Evolutionary conservation across 73 alveolate genomes (phyloP), one percentile per base, ranked within the genome.

Genomic region (Blepharisma stoltei): DNA sequence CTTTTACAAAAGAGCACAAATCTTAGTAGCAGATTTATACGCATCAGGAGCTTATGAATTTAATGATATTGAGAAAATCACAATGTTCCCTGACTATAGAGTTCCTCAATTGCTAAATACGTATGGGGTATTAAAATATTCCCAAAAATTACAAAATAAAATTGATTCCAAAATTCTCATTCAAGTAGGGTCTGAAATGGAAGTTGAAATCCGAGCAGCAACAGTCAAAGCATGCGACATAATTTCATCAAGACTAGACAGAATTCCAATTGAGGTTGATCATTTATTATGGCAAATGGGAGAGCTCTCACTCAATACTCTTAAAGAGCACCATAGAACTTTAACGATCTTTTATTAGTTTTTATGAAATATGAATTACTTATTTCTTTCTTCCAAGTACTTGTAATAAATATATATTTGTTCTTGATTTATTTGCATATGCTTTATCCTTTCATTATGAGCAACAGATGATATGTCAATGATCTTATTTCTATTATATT

Each of bases 61-160:
- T 76, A 66, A 89, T 18, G 89, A 90, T 43, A 82, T 91, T 0
- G 95, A 88, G 37, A 85, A 89, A 66, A 80, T 95, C 44, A 95
- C 99, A n/a, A 95, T 92, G 98, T 95, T 95, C 81, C 97, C 99
- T 21, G 99, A 95, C 85, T 95, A 95, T 80, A 78, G 94, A 80
- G 97, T 90, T 4, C 97, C 97, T 54, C 90, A 90, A 77, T 81
- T 90, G n/a, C 82, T 90, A 67, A 88, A 85, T 75, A 85, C 85
- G 50, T 81, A 79, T 60, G 92, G 86, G 14, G 86, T 90, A 54
- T 78, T 90, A 49, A 47, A 90, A 90, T 90, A 90, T 81, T 82
- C 85, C 54, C 60, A 81, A 38, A 83, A 88, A 69, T 55, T 90
- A 1, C 54, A 76, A 27, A 80, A 84, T 18, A 80, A 66, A 54